Evolutionary conservation across 805 yeast species (phyloP).

Genomic region (Pichia heedii): DNA sequence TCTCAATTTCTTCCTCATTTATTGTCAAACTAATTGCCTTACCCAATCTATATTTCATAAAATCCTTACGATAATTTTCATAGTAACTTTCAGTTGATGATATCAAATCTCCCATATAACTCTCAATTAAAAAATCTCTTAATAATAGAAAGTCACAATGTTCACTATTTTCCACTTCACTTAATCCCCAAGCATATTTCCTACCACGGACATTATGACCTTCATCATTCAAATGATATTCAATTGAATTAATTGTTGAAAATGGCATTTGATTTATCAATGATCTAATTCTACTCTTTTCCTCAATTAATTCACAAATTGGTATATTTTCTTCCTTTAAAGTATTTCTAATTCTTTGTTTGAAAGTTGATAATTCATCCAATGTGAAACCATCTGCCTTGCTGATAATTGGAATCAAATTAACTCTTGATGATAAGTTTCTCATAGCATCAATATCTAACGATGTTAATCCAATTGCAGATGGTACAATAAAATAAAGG

Average conservation of each 20-base stretch:
- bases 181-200: constrained; percentile 76
- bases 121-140: constrained; percentile 54
- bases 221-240: constrained; percentile 32
- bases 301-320: constrained; percentile 41
- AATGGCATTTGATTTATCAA: constrained; percentile 50
- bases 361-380: constrained; percentile 46
- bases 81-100: constrained; percentile 70
- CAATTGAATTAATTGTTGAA: constrained; percentile 61
- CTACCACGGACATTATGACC: constrained; percentile 61
- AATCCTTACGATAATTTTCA: constrained; percentile 55
- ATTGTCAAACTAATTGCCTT: constrained; percentile 20
- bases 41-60: constrained; percentile 33
- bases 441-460: constrained; percentile 69
- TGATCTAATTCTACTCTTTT: constrained; percentile 28
- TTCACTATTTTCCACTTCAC: constrained; percentile 67
- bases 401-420: constrained; percentile 73
- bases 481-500: constrained; percentile 70
- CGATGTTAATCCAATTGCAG: constrained; percentile 50
- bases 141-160: constrained; percentile 72
- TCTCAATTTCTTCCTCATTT: constrained; percentile 5
- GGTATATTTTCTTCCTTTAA: constrained; percentile 48
- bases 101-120: constrained; percentile 71
- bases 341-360: constrained; percentile 40
- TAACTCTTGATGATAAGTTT: constrained; percentile 60
- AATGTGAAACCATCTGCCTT: constrained; percentile 69